Conservation (phyloP, 192 early-diverging fungal genomes). For the Pecoramyces ruminantium region DNA sequence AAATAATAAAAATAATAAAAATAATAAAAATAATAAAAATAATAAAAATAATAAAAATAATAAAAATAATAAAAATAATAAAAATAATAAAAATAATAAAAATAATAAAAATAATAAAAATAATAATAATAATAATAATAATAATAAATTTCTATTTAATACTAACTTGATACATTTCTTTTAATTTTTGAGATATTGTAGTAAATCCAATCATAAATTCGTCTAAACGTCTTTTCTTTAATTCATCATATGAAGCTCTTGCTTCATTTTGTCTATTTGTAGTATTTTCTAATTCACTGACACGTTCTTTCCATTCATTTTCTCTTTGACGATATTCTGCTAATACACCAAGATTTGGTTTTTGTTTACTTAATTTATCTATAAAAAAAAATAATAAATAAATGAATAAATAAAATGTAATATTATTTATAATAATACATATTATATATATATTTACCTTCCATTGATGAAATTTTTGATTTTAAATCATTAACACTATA, state of each 20-base stretch:
- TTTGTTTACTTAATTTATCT: slow-evolving; percentile 24
- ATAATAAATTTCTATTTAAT: too few relatives aligned
- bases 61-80: too few relatives aligned
- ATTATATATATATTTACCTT: neutral
- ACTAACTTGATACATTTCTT: slow-evolving; percentile 99
- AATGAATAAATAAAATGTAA: too few relatives aligned
- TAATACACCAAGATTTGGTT: slow-evolving; percentile 76
- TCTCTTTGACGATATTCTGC: slow-evolving; percentile 69
- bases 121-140: too few relatives aligned
- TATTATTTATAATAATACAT: too few relatives aligned
- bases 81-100: too few relatives aligned
- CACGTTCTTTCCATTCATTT: slow-evolving; percentile 50
- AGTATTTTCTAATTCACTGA: slow-evolving; percentile 55
- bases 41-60: too few relatives aligned
- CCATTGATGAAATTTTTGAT: neutral
- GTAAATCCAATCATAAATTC: slow-evolving; percentile 95
- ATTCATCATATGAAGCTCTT: slow-evolving; percentile 52
- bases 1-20: too few relatives aligned
- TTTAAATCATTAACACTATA: neutral
- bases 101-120: too few relatives aligned
- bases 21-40: too few relatives aligned
- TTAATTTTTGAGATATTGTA: slow-evolving; percentile 79
- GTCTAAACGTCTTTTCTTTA: slow-evolving; percentile 60
- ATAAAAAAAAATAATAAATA: slow-evolving; percentile 3
- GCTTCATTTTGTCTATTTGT: slow-evolving; percentile 54